Percentiles rank a stretch among this genome's conserved stretches.
These are phyloP conservation scores for Russula griseocarnosa DNA, from an alignment of 768 basidiomycete species.

Conservation along the genomic window DNA sequence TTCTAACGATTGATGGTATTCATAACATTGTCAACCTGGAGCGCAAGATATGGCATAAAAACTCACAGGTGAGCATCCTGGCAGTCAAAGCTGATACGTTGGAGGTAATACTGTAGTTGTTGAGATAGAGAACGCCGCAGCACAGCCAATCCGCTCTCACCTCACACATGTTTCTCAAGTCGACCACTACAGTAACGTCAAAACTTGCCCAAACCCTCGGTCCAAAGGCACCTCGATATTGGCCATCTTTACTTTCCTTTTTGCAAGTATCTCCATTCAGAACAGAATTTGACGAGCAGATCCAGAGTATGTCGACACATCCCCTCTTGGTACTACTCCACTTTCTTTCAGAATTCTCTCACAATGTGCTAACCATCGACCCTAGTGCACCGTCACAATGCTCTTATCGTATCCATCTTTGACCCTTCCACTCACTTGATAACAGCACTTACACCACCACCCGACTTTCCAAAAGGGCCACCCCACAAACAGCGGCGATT, in stretches of 20 bases:
- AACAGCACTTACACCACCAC: constrained; percentile 61
- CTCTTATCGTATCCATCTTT: constrained; percentile 77
- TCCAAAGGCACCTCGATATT: constrained; percentile 56
- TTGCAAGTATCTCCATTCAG: constrained; percentile 66
- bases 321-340: constrained; percentile 43
- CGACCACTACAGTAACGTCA: constrained; percentile 66
- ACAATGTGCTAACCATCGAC: constrained; percentile 8
- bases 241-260: constrained; percentile 61
- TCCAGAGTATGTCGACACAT: constrained; percentile 57
- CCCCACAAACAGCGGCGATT: constrained; percentile 64
- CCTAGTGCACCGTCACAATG: constrained; percentile 75
- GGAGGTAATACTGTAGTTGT: no score
- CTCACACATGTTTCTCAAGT: constrained; percentile 64
- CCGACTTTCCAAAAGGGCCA: constrained; percentile 56
- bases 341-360: background rate
- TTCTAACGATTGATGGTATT: no score
- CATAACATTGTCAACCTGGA: no score
- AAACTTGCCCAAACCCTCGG: constrained; percentile 64
- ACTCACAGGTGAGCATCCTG: no score
- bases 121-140: constrained; percentile 8
- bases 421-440: constrained; percentile 72
- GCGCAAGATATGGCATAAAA: no score
- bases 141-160: background rate
- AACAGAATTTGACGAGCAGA: constrained; percentile 68
- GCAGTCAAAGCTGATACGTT: no score